Conservation (phyloP, 257 asterid genomes). For the Leonotis leonurus region DNA sequence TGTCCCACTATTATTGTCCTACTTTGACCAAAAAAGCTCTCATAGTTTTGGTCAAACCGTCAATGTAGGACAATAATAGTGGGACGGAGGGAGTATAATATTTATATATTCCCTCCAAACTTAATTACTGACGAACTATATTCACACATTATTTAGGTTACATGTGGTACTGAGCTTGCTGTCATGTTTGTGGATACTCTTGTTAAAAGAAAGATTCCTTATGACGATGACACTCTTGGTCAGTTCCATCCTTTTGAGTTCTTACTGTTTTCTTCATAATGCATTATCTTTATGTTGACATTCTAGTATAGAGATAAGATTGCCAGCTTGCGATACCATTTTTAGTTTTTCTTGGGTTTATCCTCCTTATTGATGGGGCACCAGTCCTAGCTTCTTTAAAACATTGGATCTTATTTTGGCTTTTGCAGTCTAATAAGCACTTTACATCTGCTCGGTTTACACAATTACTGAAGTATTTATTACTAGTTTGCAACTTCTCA, state of each 20-base stretch:
- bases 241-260: constrained; percentile 21
- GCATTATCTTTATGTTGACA: neutral
- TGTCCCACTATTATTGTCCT: too few relatives aligned
- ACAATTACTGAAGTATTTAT: neutral
- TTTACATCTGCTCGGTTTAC: neutral
- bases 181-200: constrained; percentile 76
- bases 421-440: neutral
- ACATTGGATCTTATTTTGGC: neutral
- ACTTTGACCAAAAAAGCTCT: too few relatives aligned
- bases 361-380: neutral
- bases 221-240: constrained; percentile 67
- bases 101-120: neutral
- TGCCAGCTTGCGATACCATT: neutral
- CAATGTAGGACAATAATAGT: too few relatives aligned
- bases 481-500: neutral
- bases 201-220: constrained; percentile 71
- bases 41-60: too few relatives aligned
- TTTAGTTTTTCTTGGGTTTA: neutral
- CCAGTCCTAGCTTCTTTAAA: neutral
- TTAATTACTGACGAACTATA: neutral
- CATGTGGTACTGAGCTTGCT: constrained; percentile 97
- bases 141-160: constrained; percentile 43
- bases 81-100: neutral
- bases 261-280: neutral
- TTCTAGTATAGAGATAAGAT: neutral